These are phyloP conservation scores for Penicillium odoratum DNA, from an alignment of 495 filamentous ascomycete genomes.

Conservation along the genomic window DNA sequence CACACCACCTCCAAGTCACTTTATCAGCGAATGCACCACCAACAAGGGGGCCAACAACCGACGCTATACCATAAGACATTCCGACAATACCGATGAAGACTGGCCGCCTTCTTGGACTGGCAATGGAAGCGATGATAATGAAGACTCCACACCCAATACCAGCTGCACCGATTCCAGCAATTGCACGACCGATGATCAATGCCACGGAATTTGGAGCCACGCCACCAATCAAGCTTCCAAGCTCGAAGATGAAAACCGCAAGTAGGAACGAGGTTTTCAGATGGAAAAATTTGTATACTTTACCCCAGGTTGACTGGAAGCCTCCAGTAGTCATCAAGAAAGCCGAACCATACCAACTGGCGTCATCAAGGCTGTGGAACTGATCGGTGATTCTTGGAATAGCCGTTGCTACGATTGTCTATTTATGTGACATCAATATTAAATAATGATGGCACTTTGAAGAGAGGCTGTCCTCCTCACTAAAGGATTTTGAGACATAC, in stretches of 20 bases:
- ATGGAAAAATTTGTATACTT: constrained; percentile 32
- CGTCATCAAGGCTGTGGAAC: constrained; percentile 62
- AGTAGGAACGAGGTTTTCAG: constrained; percentile 56
- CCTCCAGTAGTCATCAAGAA: constrained; percentile 63
- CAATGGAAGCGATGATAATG: constrained; percentile 42
- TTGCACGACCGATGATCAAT: constrained; percentile 71
- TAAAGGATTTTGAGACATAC: constrained; percentile 3
- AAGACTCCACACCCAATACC: constrained; percentile 20
- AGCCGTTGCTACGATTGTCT: constrained; percentile 68
- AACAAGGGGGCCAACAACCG: constrained; percentile 41
- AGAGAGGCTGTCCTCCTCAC: background rate
- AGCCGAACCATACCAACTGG: constrained; percentile 65
- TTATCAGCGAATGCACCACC: constrained; percentile 27
- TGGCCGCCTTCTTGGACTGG: constrained; percentile 46
- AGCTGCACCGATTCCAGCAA: constrained; percentile 62
- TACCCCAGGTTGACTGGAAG: constrained; percentile 50
- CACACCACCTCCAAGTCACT: constrained; percentile 31
- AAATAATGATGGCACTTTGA: background rate
- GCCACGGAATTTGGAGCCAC: constrained; percentile 24
- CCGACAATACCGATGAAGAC: constrained; percentile 50
- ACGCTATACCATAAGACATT: constrained; percentile 44
- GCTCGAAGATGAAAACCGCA: constrained; percentile 58
- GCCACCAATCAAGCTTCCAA: constrained; percentile 23
- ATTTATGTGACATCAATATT: background rate
- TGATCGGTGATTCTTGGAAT: constrained; percentile 72